These are phyloP conservation scores for Neonectria punicea DNA, from an alignment of 2,329 filamentous ascomycete species.

Conservation along the genomic window DNA sequence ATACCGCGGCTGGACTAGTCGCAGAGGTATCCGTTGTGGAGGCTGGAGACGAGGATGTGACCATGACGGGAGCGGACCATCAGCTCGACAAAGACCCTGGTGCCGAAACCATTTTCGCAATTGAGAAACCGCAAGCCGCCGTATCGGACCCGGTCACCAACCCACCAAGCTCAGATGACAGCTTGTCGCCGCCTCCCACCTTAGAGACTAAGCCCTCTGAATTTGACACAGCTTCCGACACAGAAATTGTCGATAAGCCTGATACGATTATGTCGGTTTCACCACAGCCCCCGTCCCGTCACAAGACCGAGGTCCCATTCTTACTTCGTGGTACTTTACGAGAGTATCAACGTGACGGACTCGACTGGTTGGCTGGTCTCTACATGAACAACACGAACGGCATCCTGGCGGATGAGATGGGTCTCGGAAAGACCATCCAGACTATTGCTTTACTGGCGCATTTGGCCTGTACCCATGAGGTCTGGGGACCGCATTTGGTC, in stretches of 20 bases:
- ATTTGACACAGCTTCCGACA: slow-evolving; percentile 54
- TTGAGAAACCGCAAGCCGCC: slow-evolving; percentile 50
- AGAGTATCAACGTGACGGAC: slow-evolving; percentile 96
- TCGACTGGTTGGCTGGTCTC: slow-evolving; percentile 95
- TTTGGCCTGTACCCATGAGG: slow-evolving; percentile 86
- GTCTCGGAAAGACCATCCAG: slow-evolving; percentile 97
- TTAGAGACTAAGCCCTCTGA: slow-evolving; percentile 65
- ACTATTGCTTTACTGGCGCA: slow-evolving; percentile 95
- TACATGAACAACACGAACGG: slow-evolving; percentile 95
- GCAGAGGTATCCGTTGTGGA: background rate
- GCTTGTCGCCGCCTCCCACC: slow-evolving; percentile 57
- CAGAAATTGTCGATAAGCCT: slow-evolving; percentile 47
- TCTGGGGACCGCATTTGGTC: slow-evolving; percentile 96
- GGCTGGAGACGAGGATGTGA: slow-evolving; percentile 38
- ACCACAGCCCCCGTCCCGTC: slow-evolving; percentile 45
- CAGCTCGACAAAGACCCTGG: slow-evolving; percentile 33
- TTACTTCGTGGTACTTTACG: slow-evolving; percentile 88
- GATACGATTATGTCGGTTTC: slow-evolving; percentile 48
- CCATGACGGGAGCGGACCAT: slow-evolving; percentile 44
- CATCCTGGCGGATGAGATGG: slow-evolving; percentile 98
- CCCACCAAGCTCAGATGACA: slow-evolving; percentile 56
- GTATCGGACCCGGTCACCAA: slow-evolving; percentile 58
- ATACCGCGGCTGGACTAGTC: background rate
- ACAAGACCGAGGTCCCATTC: slow-evolving; percentile 80
- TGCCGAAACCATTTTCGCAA: slow-evolving; percentile 32